Evolutionary conservation across 768 basidiomycete genomes (phyloP).

Genomic region (Hebeloma cylindrosporum): DNA sequence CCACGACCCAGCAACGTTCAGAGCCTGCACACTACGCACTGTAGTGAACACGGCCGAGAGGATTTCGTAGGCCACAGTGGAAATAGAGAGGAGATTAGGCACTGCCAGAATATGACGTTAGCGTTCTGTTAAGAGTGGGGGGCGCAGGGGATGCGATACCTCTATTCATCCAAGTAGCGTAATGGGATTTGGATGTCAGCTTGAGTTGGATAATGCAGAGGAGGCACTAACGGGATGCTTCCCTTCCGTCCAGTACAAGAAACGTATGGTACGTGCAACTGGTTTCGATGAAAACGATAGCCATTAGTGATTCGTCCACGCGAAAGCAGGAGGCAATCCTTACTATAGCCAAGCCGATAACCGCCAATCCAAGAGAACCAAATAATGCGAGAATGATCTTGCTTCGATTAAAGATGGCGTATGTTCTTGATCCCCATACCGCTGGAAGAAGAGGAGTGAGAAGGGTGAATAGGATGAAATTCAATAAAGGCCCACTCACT

Average conservation of each 20-base stretch:
- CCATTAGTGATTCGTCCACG: too few relatives aligned
- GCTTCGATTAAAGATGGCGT: constrained; percentile 7
- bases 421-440: constrained; percentile 9
- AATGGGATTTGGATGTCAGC: neutral
- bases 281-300: neutral
- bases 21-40: too few relatives aligned
- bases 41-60: too few relatives aligned
- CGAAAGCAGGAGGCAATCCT: neutral
- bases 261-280: constrained; percentile 7
- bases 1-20: too few relatives aligned
- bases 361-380: neutral
- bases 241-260: constrained; percentile 4
- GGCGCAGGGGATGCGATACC: too few relatives aligned
- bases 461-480: neutral
- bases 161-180: neutral
- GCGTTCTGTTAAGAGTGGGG: too few relatives aligned
- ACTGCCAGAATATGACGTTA: too few relatives aligned
- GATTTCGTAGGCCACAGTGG: too few relatives aligned
- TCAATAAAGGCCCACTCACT: neutral
- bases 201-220: too few relatives aligned
- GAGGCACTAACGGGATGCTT: constrained; percentile 6
- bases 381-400: constrained; percentile 1
- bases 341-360: constrained; percentile 4
- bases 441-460: neutral
- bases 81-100: too few relatives aligned